Base-by-base conservation (phyloP, 129 eudicot genomes). In the Flaveria bidentis region DNA sequence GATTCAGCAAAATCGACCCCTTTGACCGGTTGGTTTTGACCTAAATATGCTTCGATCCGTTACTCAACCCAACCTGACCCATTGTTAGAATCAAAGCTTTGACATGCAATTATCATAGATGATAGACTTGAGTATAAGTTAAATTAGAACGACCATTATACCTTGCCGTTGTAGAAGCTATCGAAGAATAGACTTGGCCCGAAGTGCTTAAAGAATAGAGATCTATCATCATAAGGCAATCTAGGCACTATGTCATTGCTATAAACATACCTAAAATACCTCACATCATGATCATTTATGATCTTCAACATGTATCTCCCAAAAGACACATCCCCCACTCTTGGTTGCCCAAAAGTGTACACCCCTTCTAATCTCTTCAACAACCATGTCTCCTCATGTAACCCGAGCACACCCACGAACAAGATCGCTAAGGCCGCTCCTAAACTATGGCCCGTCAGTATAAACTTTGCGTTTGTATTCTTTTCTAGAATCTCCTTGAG, bases 281-380 rank as follows among this genome's bases (percentile, higher is more conserved):
- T 85, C 41, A 90, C 82, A 80, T 74, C 58, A 64, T 85, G 79
- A 46, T 25, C 63, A 30, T 71, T 57, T 28, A 88, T 69, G 4
- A 83, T 85, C 61, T 74, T 75, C 84, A 78, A 85, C 95, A 90
- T 86, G 71, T 79, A 86, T 33, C 50, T 81, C 67, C 98, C 96
- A 84, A 93, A 93, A 49, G 68, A 36, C 82, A 60, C 80, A 81
- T 93, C 83, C 17, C 98, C 96, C 49, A 93, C 96, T 75, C 98
- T 88, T 25, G 98, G 98, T 78, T 93, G 98, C 45, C 96, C 98
- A 78, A 81, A 93, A 4, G 96, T 90, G 70, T 90, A 90, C 52
- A 93, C 91, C 47, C 96, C 95, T 67, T 93, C 92, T 73, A 90
- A 55, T 63, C 88, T 85, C 57, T 82, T 66, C 76, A 93, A 82